Base-by-base conservation (phyloP, 2,329 filamentous ascomycete species). In the Monosporascus sp. region DNA sequence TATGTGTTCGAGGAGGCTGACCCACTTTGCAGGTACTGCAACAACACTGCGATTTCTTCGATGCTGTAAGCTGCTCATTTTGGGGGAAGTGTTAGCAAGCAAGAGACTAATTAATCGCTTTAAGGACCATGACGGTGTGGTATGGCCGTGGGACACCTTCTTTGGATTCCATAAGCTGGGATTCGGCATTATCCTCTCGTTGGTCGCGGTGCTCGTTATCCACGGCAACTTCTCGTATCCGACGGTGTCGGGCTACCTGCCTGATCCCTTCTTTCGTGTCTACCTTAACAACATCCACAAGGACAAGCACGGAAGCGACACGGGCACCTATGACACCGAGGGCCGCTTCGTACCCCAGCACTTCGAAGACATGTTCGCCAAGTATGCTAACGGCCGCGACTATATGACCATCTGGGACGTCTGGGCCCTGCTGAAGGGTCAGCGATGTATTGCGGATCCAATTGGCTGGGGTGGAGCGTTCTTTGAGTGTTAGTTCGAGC, bases 11-110 rank as follows among this genome's bases (percentile, higher is more conserved):
- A 22, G 24, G 45, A 25, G 25, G 20, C 50, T 52, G 3, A 49
- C 20, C 22, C 37, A 14, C 15, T 35, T 15, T n/a, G 3, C n/a
- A 62, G 62, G 72, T 80, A 14, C 69, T 82, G 3, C 76, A 80
- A 60, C 78, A 82, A 58, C 79, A 82, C 62, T 72, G 72, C 58
- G 67, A 68, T 22, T 81, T 78, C 68, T 82, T 77, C 58, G 79
- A 82, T 62, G 44, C 35, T 18, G 60, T 62, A 53, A 20, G 60
- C 47, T 5, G 6, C n/a, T 14, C n/a, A 15, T 35, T 5, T 31
- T 35, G 31, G 31, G 31, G 31, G 11, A 14, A 9, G 11, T 14
- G 31, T 5, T 14, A 35, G 31, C 9, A 35, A 5, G 9, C 4
- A 35, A 35, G 11, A 5, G 31, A 35, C 31, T 35, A 4, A 35